Base-by-base conservation (phyloP, 73 alveolate genomes). In the Urostyla sp. region DNA sequence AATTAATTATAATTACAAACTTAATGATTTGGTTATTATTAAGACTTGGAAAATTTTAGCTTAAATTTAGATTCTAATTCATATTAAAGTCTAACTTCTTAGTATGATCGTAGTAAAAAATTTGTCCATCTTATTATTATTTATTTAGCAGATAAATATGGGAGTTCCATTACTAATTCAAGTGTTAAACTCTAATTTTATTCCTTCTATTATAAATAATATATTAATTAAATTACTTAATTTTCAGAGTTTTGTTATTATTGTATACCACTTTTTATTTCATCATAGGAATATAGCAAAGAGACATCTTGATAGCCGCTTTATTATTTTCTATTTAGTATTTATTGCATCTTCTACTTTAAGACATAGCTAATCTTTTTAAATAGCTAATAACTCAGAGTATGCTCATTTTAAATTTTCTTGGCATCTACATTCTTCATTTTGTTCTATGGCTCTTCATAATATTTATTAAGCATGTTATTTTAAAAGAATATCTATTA, bases 101-200 rank as follows among this genome's bases (percentile, higher is more conserved):
- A 27, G 30, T 46, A 69, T 2, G 69, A 49, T 34, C 83, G 44
- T 36, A 69, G 40, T 28, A 69, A 8, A 27, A 46, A 69, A 69
- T 69, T 69, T 4, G 34, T 69, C 83, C 83, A 69, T 49, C 83
- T 69, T 6, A 69, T 49, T 54, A 69, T 45, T 13, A 69, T 13
- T n/a, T 49, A 44, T 49, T 69, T 69, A 34, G 67, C 40, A 6
- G 49, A 37, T 54, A 69, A 16, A 31, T n/a, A 48, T 18, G 83
- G 72, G 15, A 69, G n/a, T 27, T 69, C 69, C 1, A 28, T 35
- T 7, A 69, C 10, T 46, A 31, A n/a, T 38, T 69, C n/a, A 21
- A 69, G 53, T 13, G 69, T 34, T 7, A 27, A 43, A 43, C 43
- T 8, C 20, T 31, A 44, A 26, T 69, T 59, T 30, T 49, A n/a